Evolutionary conservation across 2,329 filamentous ascomycete genomes (phyloP), one percentile per base, ranked within the genome.

Genomic region (Knufia petricola): DNA sequence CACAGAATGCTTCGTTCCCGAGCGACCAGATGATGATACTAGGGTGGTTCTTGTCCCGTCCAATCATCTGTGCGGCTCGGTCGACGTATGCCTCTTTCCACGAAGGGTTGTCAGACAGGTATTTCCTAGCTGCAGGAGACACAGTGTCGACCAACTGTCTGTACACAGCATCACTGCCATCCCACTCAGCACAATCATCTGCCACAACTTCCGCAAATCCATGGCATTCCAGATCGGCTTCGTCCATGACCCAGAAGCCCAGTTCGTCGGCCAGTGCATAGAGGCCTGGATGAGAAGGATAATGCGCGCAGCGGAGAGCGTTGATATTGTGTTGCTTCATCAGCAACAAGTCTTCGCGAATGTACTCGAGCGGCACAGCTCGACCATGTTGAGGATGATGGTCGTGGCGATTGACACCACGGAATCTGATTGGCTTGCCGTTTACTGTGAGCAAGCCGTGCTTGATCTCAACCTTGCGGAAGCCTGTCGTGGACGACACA

Each of bases 241-340:
- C 64, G 17, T 64, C 63, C 36, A 66, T 62, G 10, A 66, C 60
- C 58, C 61, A 66, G 15, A 66, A 52, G 0, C 64, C 64, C 9
- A 66, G 52, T 52, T 66, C 64, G 44, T 66, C 63, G 38, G 60
- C 62, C 9, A 66, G 54, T 2, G 59, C 54, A 15, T 61, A 59
- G 0, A 66, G 52, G 2, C 53, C 44, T 3, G 64, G 59, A 34
- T 63, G 74, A n/a, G 77, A 79, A 0, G 81, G 78, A 52, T 86
- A 81, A 59, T 87, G 83, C 1, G 76, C 81, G 45, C 77, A 81
- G 0, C 83, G 78, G 3, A 87, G 70, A 0, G 82, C 78, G 54
- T 87, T 86, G 64, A 86, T 73, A 57, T 85, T 85, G 67, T 84
- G 75, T 4, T 65, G 68, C 63, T 86, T 86, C 81, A 86, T 86